These are phyloP conservation scores for Neonectria magnoliae DNA, from an alignment of 2,329 filamentous ascomycete species.

Conservation along the genomic window DNA sequence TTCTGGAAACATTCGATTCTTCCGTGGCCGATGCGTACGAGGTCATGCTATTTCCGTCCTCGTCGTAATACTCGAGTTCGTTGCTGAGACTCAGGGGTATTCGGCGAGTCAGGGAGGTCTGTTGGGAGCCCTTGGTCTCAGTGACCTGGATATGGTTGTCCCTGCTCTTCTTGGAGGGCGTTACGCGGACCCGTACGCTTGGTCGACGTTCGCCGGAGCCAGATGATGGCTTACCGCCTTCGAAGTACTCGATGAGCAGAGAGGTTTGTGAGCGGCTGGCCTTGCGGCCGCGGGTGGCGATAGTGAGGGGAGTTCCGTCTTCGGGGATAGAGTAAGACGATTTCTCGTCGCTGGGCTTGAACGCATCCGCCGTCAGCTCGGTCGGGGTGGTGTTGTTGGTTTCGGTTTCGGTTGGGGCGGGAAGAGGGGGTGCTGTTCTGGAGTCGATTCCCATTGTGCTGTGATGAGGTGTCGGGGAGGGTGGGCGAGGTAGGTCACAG, in stretches of 20 bases:
- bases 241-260: constrained; percentile 94
- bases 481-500: constrained; percentile 23
- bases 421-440: constrained; percentile 72
- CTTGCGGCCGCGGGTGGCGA: constrained; percentile 76
- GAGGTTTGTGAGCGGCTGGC: constrained; percentile 82
- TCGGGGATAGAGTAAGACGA: constrained; percentile 84
- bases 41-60: constrained; percentile 73
- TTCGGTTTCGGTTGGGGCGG: constrained; percentile 81
- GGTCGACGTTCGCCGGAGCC: constrained; percentile 74
- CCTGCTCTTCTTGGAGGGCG: constrained; percentile 74
- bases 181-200: constrained; percentile 82
- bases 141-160: constrained; percentile 85
- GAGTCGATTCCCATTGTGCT: constrained; percentile 65
- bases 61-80: constrained; percentile 56
- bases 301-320: constrained; percentile 91
- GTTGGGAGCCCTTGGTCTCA: constrained; percentile 78
- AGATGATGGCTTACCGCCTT: constrained; percentile 73
- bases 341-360: constrained; percentile 73
- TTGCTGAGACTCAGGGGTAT: constrained; percentile 62
- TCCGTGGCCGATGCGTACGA: constrained; percentile 83
- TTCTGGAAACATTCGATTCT: constrained; percentile 79
- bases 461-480: constrained; percentile 30
- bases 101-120: constrained; percentile 65
- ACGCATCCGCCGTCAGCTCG: constrained; percentile 72
- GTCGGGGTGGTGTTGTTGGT: constrained; percentile 68